These are phyloP conservation scores for Sapria himalayana DNA, from an alignment of 345 rosid genomes.

Conservation along the genomic window DNA sequence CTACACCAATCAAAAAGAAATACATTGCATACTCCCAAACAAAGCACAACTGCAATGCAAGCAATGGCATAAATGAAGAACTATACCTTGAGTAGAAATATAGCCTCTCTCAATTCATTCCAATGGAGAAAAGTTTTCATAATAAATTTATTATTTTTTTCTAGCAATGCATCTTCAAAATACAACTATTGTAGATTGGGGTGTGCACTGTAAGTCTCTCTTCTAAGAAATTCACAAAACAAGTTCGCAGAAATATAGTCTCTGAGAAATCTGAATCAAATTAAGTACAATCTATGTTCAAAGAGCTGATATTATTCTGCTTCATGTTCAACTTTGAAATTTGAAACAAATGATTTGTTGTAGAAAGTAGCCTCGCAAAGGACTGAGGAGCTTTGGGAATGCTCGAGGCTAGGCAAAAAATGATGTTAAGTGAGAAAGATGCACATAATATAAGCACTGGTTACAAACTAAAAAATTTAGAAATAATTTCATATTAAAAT, in stretches of 20 bases:
- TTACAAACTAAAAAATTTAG: too few relatives aligned
- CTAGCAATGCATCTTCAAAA: constrained; percentile 69
- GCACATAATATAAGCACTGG: not conserved
- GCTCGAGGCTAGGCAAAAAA: constrained; percentile 18
- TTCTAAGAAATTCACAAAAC: constrained; percentile 11
- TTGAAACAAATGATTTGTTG: constrained; percentile 39
- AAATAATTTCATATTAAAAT: too few relatives aligned
- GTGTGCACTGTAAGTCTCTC: constrained; percentile 33
- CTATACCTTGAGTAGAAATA: constrained; percentile 57
- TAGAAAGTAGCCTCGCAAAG: constrained; percentile 51
- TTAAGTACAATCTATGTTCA: constrained; percentile 30
- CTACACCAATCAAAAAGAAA: constrained; percentile 17
- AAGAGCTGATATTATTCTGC: constrained; percentile 44
- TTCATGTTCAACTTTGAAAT: constrained; percentile 45
- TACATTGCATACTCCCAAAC: not conserved
- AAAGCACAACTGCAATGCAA: constrained; percentile 1
- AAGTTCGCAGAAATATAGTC: not conserved
- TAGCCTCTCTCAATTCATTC: constrained; percentile 51
- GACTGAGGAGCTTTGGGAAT: constrained; percentile 33
- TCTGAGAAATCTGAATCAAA: not conserved
- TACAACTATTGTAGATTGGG: constrained; percentile 59
- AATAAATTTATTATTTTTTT: constrained; percentile 38
- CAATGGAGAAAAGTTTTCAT: constrained; percentile 30
- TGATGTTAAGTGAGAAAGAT: not conserved
- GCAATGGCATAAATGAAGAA: not conserved